phyloP scores from a whole-genome alignment of 208 protist genomes.

The Acanthamoeba sp. region DNA sequence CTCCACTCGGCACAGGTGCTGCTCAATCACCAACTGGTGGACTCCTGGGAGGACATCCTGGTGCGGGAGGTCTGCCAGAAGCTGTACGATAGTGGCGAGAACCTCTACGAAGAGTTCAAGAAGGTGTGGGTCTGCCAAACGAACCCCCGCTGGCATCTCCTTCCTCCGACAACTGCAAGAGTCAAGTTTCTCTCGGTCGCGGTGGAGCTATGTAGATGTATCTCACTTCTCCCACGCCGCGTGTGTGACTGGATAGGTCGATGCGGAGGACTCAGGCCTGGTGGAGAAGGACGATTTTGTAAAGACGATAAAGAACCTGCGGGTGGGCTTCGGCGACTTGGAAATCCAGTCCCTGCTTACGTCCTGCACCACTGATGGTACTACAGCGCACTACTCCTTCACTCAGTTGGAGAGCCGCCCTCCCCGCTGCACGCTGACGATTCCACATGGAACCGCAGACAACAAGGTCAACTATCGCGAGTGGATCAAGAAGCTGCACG shows the following conservation, averaged over 20 bases:
- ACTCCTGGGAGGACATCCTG: slow-evolving; percentile 54
- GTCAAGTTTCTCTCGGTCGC: too few relatives aligned
- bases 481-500: slow-evolving; percentile 62
- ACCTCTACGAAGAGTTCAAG: slow-evolving; percentile 32
- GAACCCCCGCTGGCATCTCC: not conserved
- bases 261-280: not conserved
- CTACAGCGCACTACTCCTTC: too few relatives aligned
- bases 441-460: too few relatives aligned
- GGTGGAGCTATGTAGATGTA: too few relatives aligned
- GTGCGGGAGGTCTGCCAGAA: slow-evolving; percentile 68
- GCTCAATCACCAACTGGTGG: slow-evolving; percentile 51
- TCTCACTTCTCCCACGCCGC: too few relatives aligned
- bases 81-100: slow-evolving; percentile 55
- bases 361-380: not conserved
- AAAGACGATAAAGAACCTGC: slow-evolving; percentile 41
- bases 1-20: not conserved
- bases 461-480: slow-evolving; percentile 28
- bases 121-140: too few relatives aligned
- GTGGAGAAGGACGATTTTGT: slow-evolving; percentile 21
- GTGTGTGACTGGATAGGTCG: too few relatives aligned
- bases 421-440: too few relatives aligned
- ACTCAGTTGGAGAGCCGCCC: too few relatives aligned
- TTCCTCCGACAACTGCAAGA: too few relatives aligned
- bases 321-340: slow-evolving; percentile 32
- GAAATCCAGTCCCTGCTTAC: slow-evolving; percentile 20